phyloP scores from a whole-genome alignment of 2,329 filamentous ascomycete species.

The Venturia aucupariae region DNA sequence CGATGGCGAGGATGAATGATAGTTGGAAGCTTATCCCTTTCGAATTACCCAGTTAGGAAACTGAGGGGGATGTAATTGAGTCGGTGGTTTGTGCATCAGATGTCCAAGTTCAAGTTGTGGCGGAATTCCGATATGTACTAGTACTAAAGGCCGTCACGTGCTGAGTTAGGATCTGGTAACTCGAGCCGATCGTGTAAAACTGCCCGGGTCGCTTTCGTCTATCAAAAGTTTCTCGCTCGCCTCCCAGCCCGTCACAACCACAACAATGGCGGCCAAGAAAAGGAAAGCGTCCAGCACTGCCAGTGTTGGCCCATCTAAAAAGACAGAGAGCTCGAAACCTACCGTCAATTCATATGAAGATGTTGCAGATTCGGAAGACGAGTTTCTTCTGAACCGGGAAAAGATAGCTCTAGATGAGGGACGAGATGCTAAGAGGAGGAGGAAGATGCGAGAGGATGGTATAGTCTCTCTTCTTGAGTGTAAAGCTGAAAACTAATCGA shows the following conservation, averaged over 20 bases:
- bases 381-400: slow-evolving; percentile 81
- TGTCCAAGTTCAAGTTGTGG: too few relatives aligned
- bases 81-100: not conserved
- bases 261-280: slow-evolving; percentile 11
- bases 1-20: not conserved
- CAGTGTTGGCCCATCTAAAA: not conserved
- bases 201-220: not conserved
- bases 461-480: slow-evolving; percentile 19
- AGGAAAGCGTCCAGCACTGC: slow-evolving; percentile 11
- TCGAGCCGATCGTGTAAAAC: not conserved
- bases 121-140: not conserved
- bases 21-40: not conserved
- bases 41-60: not conserved
- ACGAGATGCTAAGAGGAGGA: slow-evolving; percentile 66
- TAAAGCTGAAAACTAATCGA: slow-evolving; percentile 13
- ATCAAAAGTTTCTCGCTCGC: not conserved
- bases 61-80: too few relatives aligned
- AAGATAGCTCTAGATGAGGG: slow-evolving; percentile 77
- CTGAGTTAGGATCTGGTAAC: not conserved
- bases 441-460: slow-evolving; percentile 61
- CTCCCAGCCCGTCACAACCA: not conserved
- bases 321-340: slow-evolving; percentile 5
- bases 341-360: slow-evolving; percentile 45
- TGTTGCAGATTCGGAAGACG: slow-evolving; percentile 88
- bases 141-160: not conserved